A percentile compares a stretch with the other conserved stretches of the same genome.
These are phyloP conservation scores for Baeospora myosura DNA, from an alignment of 1,284 basidiomycete species.

Conservation along the genomic window DNA sequence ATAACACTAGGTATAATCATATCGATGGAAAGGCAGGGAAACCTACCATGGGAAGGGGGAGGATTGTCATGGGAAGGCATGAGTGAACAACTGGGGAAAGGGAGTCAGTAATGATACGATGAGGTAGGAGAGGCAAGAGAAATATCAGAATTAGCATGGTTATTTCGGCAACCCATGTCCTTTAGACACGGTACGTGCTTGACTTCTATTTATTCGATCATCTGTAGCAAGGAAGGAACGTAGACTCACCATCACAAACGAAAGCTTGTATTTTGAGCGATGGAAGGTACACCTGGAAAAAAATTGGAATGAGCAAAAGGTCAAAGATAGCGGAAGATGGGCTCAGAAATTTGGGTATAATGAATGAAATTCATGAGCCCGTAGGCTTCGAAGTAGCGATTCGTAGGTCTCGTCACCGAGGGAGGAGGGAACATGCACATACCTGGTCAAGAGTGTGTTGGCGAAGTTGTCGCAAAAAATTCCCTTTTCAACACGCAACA, in stretches of 20 bases:
- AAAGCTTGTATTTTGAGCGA: no score
- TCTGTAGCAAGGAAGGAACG: slow-evolving; percentile 16
- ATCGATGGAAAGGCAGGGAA: slow-evolving; percentile 4
- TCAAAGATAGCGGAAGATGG: slow-evolving; percentile 15
- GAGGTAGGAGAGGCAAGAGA: slow-evolving; percentile 1
- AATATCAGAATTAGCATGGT: slow-evolving; percentile 82
- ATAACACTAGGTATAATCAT: no score
- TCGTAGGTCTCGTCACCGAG: slow-evolving; percentile 59
- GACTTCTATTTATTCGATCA: slow-evolving; percentile 79
- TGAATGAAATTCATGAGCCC: slow-evolving; percentile 57
- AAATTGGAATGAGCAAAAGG: slow-evolving; percentile 12
- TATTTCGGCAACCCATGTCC: slow-evolving; percentile 60
- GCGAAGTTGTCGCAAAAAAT: slow-evolving; percentile 9
- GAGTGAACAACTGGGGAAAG: no score
- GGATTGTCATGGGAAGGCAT: no score
- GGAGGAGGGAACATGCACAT: slow-evolving; percentile 20
- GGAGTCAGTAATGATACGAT: slow-evolving; percentile 10
- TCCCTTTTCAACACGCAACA: slow-evolving; percentile 21
- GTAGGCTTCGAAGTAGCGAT: slow-evolving; percentile 78
- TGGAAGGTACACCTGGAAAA: slow-evolving; percentile 5
- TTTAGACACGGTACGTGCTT: slow-evolving; percentile 75
- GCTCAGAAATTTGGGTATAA: slow-evolving; percentile 89
- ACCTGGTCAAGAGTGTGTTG: slow-evolving; percentile 16
- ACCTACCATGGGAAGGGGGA: slow-evolving; percentile 6
- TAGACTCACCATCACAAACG: slow-evolving; percentile 30